These are phyloP conservation scores for Cyberlindnera euphorbiae DNA, from an alignment of 805 yeast genomes.

Conservation along the genomic window DNA sequence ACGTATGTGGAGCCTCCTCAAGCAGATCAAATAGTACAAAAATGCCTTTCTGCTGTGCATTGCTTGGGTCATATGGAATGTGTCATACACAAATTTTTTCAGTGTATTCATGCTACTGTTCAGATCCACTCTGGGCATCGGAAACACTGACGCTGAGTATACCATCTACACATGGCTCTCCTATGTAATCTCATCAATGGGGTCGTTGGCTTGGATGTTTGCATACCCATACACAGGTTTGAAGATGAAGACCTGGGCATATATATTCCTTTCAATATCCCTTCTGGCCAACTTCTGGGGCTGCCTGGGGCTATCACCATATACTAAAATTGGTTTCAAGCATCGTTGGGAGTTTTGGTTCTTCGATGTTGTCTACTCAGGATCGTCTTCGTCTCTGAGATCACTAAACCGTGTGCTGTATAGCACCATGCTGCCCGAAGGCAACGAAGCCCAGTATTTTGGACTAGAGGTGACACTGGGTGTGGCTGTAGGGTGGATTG, in stretches of 20 bases:
- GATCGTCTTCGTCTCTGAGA: slow-evolving; percentile 33
- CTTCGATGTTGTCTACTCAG: slow-evolving; percentile 34
- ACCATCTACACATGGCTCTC: slow-evolving; percentile 36
- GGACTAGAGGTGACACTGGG: slow-evolving; percentile 39
- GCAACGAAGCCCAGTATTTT: slow-evolving; percentile 39
- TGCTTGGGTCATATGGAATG: slow-evolving; percentile 41
- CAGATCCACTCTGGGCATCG: slow-evolving; percentile 36
- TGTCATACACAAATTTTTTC: slow-evolving; percentile 32
- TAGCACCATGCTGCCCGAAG: slow-evolving; percentile 35
- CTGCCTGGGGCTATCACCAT: slow-evolving; percentile 29
- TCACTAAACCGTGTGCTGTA: slow-evolving; percentile 34
- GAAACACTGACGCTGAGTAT: slow-evolving; percentile 34
- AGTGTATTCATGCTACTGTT: slow-evolving; percentile 33
- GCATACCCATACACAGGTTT: slow-evolving; percentile 26
- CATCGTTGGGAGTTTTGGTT: slow-evolving; percentile 41
- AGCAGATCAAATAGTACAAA: slow-evolving; percentile 28
- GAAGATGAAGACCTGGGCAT: slow-evolving; percentile 34
- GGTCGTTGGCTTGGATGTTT: slow-evolving; percentile 35
- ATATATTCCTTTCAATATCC: slow-evolving; percentile 29
- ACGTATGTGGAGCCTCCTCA: slow-evolving; percentile 25
- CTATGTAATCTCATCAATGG: slow-evolving; percentile 31
- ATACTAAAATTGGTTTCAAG: slow-evolving; percentile 33
- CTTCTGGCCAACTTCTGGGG: slow-evolving; percentile 37
- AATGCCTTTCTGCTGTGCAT: slow-evolving; percentile 33
- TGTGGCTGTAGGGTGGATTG: slow-evolving; percentile 38